A percentile compares a stretch with the other conserved stretches of the same genome.
These are phyloP conservation scores for Ophiostoma fasciatum DNA, from an alignment of 2,329 filamentous ascomycete species.

Conservation along the genomic window DNA sequence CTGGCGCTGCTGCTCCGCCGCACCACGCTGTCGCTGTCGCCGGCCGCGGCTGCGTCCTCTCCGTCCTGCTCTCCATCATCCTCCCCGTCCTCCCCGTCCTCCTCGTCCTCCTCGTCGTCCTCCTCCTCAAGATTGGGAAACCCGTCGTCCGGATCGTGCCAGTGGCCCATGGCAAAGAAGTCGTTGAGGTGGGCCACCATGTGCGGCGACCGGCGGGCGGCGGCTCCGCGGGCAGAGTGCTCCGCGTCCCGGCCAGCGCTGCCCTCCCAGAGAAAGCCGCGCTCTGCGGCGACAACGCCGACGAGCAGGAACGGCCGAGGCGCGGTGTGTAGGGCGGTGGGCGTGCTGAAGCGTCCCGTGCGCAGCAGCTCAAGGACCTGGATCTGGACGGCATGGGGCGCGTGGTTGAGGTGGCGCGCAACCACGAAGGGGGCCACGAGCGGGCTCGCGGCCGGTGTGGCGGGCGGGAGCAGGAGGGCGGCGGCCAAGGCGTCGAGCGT, in stretches of 20 bases:
- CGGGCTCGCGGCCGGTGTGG: slow-evolving; percentile 7
- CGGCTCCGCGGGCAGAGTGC: no score
- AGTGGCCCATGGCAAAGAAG: slow-evolving; percentile 76
- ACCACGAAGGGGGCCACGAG: slow-evolving; percentile 71
- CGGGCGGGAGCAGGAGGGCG: slow-evolving; percentile 12
- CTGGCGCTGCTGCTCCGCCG: slow-evolving; percentile 3
- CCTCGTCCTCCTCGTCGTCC: slow-evolving; percentile 19
- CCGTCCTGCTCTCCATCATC: neutral
- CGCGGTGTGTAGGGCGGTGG: slow-evolving; percentile 56
- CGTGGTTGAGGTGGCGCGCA: slow-evolving; percentile 62
- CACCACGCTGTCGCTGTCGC: slow-evolving; percentile 7
- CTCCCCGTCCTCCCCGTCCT: slow-evolving; percentile 11
- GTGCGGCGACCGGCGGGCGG: slow-evolving; percentile 20
- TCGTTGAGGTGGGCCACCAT: slow-evolving; percentile 56
- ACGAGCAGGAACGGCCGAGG: slow-evolving; percentile 71
- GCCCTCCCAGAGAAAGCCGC: slow-evolving; percentile 21
- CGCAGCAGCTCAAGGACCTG: slow-evolving; percentile 68
- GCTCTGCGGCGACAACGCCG: slow-evolving; percentile 44
- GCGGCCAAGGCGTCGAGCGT: neutral
- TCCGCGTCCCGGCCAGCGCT: neutral
- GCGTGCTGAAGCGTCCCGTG: slow-evolving; percentile 61
- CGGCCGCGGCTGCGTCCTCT: no score
- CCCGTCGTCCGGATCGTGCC: slow-evolving; percentile 58
- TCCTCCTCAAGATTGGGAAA: slow-evolving; percentile 60
- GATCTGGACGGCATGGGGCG: slow-evolving; percentile 64